Evolutionary conservation across 441 rosid species (phyloP), one percentile per base, ranked within the genome.

Genomic region (Arabidopsis lyrata): DNA sequence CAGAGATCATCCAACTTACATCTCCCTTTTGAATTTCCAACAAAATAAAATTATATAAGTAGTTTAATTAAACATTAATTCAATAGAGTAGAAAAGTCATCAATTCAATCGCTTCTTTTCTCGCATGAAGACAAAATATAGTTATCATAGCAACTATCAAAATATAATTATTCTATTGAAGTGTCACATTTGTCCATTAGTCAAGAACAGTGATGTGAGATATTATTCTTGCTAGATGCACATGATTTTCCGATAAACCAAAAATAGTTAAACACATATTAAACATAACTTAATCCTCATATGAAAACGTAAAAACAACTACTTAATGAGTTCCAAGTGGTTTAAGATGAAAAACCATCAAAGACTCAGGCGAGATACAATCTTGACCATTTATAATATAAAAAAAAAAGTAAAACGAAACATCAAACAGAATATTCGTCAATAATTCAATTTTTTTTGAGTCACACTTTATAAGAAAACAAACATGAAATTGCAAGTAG

Each of bases 131-230:
- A 61, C 50, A 61, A 41, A 41, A 53, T 13, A 53, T 22, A 39
- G 6, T 20, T 13, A 38, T 62, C 11, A 41, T 3, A 42, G 24
- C 22, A 52, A 42, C 35, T 13, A 14, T 5, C n/a, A 5, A 42
- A 4, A 10, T 0, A 22, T 2, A 3, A 6, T 31, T 31, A 11
- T 47, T 7, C 8, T 64, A 31, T 3, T 49, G 20, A 34, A 41
- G 45, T 64, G 47, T 35, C 59, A 4, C 35, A 49, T 13, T 35
- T 29, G 48, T 49, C 64, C 58, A 20, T 49, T 65, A 49, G 44
- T 47, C 35, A 65, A 32, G 34, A 64, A 24, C 20, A 3, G 14
- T 35, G 59, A 49, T 50, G 35, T 35, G 47, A 49, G 47, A 65
- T 65, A 65, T 65, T 65, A 20, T 49, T 35, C 59, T 14, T 3